Evolutionary conservation across 768 basidiomycete species (phyloP).

Genomic region (Roridomyces roridus): DNA sequence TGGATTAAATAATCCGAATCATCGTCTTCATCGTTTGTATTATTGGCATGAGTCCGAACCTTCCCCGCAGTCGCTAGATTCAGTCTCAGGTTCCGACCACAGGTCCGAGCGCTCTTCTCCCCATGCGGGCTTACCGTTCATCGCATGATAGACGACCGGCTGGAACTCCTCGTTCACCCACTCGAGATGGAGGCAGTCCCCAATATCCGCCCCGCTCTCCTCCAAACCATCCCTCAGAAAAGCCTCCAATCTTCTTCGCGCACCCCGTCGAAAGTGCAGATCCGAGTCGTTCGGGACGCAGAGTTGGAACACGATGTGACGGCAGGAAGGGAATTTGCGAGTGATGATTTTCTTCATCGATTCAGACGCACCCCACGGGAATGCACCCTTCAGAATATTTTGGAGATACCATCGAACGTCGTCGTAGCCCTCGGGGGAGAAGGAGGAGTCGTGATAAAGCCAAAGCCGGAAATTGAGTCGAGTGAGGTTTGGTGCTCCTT

Average conservation of each 20-base stretch:
- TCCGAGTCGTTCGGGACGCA: neutral
- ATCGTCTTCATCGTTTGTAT: too few species aligned
- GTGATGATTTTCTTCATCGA: neutral
- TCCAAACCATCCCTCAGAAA: neutral
- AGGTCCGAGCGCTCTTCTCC: neutral
- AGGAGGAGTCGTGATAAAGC: too few species aligned
- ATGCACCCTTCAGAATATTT: too few species aligned
- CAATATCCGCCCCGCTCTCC: neutral
- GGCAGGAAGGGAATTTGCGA: too few species aligned
- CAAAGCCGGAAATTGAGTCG: too few species aligned
- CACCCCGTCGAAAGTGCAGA: neutral
- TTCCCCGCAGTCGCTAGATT: too few species aligned
- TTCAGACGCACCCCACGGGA: neutral
- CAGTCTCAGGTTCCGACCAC: too few species aligned
- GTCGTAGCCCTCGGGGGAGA: too few species aligned
- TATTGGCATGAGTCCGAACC: too few species aligned
- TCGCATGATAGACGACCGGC: neutral
- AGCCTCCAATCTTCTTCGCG: slow-evolving; percentile 6
- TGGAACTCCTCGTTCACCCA: neutral
- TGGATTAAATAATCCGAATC: too few species aligned
- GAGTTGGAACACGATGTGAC: slow-evolving; percentile 2
- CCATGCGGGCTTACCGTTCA: slow-evolving; percentile 6
- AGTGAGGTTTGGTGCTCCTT: too few species aligned
- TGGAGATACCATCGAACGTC: too few species aligned
- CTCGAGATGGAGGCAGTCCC: neutral